Evolutionary conservation across 208 protist species (phyloP).

Genomic region (Trichomonas vaginalis): DNA sequence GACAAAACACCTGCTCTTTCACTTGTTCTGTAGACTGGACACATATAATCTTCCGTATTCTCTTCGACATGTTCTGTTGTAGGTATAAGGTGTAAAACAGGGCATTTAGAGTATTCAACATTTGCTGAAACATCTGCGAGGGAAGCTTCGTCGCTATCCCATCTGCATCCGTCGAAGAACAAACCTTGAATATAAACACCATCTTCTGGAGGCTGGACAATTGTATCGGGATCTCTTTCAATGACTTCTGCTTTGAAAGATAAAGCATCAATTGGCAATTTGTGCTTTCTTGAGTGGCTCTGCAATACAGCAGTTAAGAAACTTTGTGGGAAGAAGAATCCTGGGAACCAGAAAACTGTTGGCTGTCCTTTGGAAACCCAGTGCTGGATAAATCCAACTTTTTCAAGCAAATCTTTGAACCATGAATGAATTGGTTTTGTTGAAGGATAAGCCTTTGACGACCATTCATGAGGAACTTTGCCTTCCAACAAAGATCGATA

Average conservation of each 20-base stretch:
- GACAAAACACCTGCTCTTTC: constrained; percentile 47
- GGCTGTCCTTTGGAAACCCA: constrained; percentile 77
- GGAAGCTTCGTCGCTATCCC: constrained; percentile 25
- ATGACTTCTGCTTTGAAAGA: constrained; percentile 68
- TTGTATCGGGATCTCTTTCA: constrained; percentile 37
- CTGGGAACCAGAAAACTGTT: constrained; percentile 70
- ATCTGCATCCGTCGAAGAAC: constrained; percentile 78
- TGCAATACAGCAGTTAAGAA: constrained; percentile 90
- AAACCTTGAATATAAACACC: constrained; percentile 86
- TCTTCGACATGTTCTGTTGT: no score
- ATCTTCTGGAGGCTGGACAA: constrained; percentile 46
- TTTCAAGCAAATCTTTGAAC: constrained; percentile 73
- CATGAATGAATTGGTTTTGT: constrained; percentile 82
- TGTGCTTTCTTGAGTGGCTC: constrained; percentile 67
- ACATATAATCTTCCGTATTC: constrained; percentile 18
- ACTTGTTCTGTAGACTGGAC: constrained; percentile 3
- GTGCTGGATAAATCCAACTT: constrained; percentile 68
- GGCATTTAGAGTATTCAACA: neutral
- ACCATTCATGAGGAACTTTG: constrained; percentile 75
- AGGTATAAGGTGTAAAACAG: neutral
- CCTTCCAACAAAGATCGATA: constrained; percentile 73
- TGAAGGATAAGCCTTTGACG: constrained; percentile 63
- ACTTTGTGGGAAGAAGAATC: constrained; percentile 91
- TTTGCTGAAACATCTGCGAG: neutral
- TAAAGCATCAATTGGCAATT: constrained; percentile 82